Conservation (phyloP, 1,284 basidiomycete species). For the Somion occarium region DNA sequence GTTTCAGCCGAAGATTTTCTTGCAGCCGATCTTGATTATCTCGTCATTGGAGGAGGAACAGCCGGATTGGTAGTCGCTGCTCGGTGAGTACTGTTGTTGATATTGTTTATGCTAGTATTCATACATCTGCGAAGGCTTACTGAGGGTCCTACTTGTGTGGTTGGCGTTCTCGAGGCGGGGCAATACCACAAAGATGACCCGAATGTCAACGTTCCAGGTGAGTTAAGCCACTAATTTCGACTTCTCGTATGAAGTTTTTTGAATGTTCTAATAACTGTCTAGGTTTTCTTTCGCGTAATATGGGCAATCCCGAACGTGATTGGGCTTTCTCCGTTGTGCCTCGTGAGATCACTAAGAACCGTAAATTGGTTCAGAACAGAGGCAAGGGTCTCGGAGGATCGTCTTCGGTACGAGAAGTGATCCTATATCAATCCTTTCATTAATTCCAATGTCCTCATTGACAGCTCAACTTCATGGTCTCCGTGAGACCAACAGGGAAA, state of each 20-base stretch:
- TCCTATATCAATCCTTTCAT: too few relatives aligned
- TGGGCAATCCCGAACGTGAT: conserved; percentile 4
- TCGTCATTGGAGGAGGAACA: conserved; percentile 10
- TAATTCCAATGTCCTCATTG: too few relatives aligned
- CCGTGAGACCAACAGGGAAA: not conserved
- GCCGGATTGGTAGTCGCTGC: conserved; percentile 8
- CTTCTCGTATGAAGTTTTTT: too few relatives aligned
- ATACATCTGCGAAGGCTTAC: not conserved
- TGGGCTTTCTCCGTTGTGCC: conserved; percentile 2
- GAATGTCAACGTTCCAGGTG: conserved; percentile 3
- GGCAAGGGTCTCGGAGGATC: conserved; percentile 7
- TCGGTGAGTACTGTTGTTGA: not conserved
- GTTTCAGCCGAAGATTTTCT: conserved; percentile 1
- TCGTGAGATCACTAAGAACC: not conserved
- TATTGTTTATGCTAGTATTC: not conserved
- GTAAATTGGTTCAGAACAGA: not conserved
- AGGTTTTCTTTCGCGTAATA: not conserved
- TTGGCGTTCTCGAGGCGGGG: conserved; percentile 6
- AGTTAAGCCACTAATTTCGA: too few relatives aligned
- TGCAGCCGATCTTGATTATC: conserved; percentile 4
- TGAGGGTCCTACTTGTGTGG: conserved; percentile 5
- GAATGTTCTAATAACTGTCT: too few relatives aligned
- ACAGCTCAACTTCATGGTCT: conserved; percentile 1
- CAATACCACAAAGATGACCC: not conserved
- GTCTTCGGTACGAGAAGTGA: conserved; percentile 2